Evolutionary conservation across 2,329 filamentous ascomycete species (phyloP), one percentile per base, ranked within the genome.

Genomic region (Aspergillus sergii): DNA sequence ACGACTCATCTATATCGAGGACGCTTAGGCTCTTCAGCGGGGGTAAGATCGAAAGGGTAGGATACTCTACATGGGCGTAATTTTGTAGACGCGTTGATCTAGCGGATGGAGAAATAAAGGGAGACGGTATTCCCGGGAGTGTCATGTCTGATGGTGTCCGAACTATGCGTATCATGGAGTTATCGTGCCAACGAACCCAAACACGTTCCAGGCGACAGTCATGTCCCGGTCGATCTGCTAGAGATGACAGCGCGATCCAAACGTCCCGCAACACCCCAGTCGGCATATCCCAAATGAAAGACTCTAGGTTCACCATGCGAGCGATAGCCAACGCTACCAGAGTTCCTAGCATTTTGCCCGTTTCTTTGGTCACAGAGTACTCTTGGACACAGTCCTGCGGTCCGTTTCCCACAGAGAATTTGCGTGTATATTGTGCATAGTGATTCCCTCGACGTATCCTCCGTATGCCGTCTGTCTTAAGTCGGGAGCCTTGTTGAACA

Each of bases 241-340:
- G 81, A 6, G 90, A 92, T 1, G 89, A 88, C 54, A 96, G 82
- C 26, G 91, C 89, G 73, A 93, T 86, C 86, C 93, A 95, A 32
- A 94, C 90, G 74, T 94, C 91, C 59, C 91, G 86, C 59, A 93
- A 79, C 21, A 95, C 90, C 1, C 92, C 92, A 0, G 92, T 95
- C 0, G 92, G 92, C 92, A 95, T 94, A 72, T 96, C 92, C 92
- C 92, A 95, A 3, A 92, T 84, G 72, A 95, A 95, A 0, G 88
- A 89, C 77, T 95, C 92, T 45, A 96, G 83, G 71, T 92, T 92
- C 58, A 88, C 82, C 92, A 95, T 95, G 66, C 91, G 89, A 50
- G 89, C 88, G n/a, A 95, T 84, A 14, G 91, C 91, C 67, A 94
- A 80, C 11, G 91, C 91, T 14, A 93, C 91, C 57, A 95, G 80